Conservation (phyloP, 1,284 basidiomycete genomes). For the Irpex rosettiformis region DNA sequence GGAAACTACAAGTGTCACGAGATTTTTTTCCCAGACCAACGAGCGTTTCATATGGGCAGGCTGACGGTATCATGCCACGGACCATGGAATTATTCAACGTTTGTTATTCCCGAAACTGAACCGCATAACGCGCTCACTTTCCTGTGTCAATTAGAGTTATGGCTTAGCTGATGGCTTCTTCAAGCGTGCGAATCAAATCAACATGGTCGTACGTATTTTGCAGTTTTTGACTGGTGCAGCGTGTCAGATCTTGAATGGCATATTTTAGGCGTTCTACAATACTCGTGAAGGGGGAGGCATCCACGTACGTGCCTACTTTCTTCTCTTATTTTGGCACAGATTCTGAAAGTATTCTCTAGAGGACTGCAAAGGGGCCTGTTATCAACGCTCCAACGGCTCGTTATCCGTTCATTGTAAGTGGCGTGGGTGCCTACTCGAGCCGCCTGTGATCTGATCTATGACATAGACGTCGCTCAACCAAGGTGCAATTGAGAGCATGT, state of each 20-base stretch:
- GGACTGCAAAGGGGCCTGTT: slow-evolving; percentile 41
- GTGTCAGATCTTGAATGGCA: background rate
- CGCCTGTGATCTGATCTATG: background rate
- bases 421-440: background rate
- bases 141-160: slow-evolving; percentile 52
- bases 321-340: background rate
- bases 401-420: slow-evolving; percentile 59
- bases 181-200: slow-evolving; percentile 62
- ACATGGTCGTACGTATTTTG: slow-evolving; percentile 48
- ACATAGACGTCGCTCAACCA: slow-evolving; percentile 5
- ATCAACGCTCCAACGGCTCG: slow-evolving; percentile 54
- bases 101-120: slow-evolving; percentile 6
- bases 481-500: slow-evolving; percentile 51
- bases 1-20: background rate
- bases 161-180: slow-evolving; percentile 63
- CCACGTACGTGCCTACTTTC: slow-evolving; percentile 42
- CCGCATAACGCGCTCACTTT: background rate
- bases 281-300: slow-evolving; percentile 58
- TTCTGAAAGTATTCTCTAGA: slow-evolving; percentile 13
- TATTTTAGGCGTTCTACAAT: slow-evolving; percentile 64
- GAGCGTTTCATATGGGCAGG: slow-evolving; percentile 69
- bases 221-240: background rate
- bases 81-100: slow-evolving; percentile 77
- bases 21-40: slow-evolving; percentile 40
- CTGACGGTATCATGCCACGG: slow-evolving; percentile 75